These are phyloP conservation scores for Aspergillus tamarii DNA, from an alignment of 2,329 filamentous ascomycete species.

Conservation along the genomic window DNA sequence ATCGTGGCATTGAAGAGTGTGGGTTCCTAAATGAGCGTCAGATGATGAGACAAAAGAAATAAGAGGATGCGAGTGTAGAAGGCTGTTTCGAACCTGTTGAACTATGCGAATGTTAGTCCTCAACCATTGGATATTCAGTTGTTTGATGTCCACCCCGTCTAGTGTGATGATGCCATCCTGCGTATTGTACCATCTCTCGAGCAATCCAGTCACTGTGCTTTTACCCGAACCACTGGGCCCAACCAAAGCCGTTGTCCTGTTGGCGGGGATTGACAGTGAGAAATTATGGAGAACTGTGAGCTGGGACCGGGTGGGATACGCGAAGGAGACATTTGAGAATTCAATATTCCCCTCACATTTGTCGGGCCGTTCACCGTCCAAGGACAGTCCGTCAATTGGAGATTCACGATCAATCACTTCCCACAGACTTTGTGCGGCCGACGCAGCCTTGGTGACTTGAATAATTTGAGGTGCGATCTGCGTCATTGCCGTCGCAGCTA, in stretches of 20 bases:
- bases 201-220: conserved; percentile 48
- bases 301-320: conserved; percentile 61
- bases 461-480: conserved; percentile 41
- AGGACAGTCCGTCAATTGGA: conserved; percentile 37
- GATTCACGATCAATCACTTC: conserved; percentile 41
- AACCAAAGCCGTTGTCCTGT: conserved; percentile 48
- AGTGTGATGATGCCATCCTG: conserved; percentile 55
- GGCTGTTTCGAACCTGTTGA: conserved; percentile 50
- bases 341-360: conserved; percentile 35
- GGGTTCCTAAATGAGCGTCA: conserved; percentile 51
- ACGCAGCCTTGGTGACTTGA: conserved; percentile 44
- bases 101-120: conserved; percentile 64
- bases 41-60: not conserved
- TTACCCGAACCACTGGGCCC: conserved; percentile 51
- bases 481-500: conserved; percentile 40
- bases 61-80: not conserved
- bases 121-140: conserved; percentile 66
- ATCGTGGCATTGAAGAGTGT: conserved; percentile 71
- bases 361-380: conserved; percentile 18
- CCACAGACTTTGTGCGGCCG: conserved; percentile 47
- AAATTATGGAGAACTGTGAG: conserved; percentile 40
- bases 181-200: conserved; percentile 46
- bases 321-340: conserved; percentile 68
- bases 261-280: conserved; percentile 35
- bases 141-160: conserved; percentile 55